Evolutionary conservation across 345 rosid species (phyloP).

Genomic region (Carallia pectinifolia): DNA sequence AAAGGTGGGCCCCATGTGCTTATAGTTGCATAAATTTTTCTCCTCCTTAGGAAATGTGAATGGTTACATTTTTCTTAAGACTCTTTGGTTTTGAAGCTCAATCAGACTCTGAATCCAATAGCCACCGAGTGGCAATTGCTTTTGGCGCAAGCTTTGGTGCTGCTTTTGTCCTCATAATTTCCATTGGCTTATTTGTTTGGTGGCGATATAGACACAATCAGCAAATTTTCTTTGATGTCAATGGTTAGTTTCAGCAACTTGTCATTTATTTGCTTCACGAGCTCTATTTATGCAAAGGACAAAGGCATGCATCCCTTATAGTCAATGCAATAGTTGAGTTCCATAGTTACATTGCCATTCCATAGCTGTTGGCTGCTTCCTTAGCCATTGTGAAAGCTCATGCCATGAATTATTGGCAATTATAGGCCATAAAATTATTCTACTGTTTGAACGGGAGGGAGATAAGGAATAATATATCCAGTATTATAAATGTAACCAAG

Average conservation of each 20-base stretch:
- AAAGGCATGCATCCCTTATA: not conserved
- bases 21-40: not conserved
- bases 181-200: constrained; percentile 70
- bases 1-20: constrained; percentile 36
- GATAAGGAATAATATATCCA: too few species aligned
- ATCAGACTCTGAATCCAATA: constrained; percentile 48
- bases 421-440: too few species aligned
- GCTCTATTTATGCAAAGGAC: not conserved
- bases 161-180: constrained; percentile 42
- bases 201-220: constrained; percentile 86
- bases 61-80: constrained; percentile 12
- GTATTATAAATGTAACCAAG: too few species aligned
- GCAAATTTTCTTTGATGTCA: constrained; percentile 95
- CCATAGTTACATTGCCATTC: not conserved
- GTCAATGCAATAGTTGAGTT: not conserved
- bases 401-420: not conserved
- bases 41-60: not conserved
- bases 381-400: not conserved
- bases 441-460: too few species aligned
- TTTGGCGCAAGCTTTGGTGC: constrained; percentile 85
- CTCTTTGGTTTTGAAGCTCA: constrained; percentile 39
- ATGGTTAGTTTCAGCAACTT: constrained; percentile 51
- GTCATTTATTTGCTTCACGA: too few species aligned
- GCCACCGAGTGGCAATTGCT: constrained; percentile 74
- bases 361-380: not conserved